These are phyloP conservation scores for Pythium dissotocum DNA, from an alignment of 352 stramenopile genomes.

Conservation along the genomic window DNA sequence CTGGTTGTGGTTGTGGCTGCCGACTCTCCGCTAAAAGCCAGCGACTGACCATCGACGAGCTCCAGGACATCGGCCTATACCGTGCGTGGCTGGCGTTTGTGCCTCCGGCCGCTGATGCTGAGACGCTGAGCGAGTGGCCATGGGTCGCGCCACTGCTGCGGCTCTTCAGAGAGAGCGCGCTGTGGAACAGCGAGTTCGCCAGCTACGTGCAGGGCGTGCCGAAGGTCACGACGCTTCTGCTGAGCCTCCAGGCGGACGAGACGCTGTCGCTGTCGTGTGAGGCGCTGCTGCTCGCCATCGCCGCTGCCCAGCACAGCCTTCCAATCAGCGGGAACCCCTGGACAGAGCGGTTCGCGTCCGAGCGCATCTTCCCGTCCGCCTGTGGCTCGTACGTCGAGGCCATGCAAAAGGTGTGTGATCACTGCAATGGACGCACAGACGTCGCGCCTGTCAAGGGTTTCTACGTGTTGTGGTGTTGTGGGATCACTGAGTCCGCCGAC, in stretches of 20 bases:
- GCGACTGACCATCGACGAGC: constrained; percentile 16
- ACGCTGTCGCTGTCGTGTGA: constrained; percentile 33
- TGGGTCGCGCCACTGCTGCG: constrained; percentile 52
- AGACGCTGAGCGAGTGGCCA: constrained; percentile 18
- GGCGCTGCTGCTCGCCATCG: constrained; percentile 37
- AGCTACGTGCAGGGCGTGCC: constrained; percentile 44
- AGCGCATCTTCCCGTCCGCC: constrained; percentile 16
- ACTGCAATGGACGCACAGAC: too few relatives aligned
- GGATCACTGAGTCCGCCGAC: constrained; percentile 30
- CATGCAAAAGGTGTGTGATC: constrained; percentile 23
- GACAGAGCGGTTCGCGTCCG: constrained; percentile 5
- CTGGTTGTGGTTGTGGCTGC: constrained; percentile 32
- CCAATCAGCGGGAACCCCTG: background rate
- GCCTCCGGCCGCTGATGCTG: constrained; percentile 12
- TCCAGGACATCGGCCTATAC: constrained; percentile 51
- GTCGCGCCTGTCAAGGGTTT: too few relatives aligned
- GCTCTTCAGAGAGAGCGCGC: constrained; percentile 45
- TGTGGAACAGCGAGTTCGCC: constrained; percentile 52
- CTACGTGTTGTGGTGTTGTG: constrained; percentile 19
- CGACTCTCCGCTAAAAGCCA: constrained; percentile 7
- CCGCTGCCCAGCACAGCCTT: constrained; percentile 43
- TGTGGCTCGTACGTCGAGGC: constrained; percentile 20
- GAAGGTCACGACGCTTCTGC: constrained; percentile 37
- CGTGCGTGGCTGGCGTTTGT: constrained; percentile 45
- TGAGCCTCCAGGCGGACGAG: constrained; percentile 18